Percentiles rank a stretch among this genome's conserved stretches.
Conservation (phyloP, 257 asterid genomes). For the Henckelia pumila region DNA sequence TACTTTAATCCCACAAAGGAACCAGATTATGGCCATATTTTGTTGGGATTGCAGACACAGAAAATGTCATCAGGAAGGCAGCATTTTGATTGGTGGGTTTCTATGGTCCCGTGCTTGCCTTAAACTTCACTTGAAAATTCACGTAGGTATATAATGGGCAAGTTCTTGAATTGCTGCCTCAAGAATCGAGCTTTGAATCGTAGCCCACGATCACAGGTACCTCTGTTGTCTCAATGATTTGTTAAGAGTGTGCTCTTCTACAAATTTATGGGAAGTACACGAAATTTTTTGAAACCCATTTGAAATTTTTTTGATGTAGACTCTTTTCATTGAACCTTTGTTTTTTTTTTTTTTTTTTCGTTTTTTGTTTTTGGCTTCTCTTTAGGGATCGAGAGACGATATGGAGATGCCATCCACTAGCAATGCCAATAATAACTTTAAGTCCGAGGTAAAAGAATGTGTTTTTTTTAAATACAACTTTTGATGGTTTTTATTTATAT, state of each 20-base stretch:
- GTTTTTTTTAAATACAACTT: slow-evolving; percentile 17
- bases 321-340: not conserved
- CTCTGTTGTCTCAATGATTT: too few relatives aligned
- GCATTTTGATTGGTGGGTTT: slow-evolving; percentile 30
- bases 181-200: slow-evolving; percentile 27
- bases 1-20: slow-evolving; percentile 5
- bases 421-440: slow-evolving; percentile 34
- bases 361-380: too few relatives aligned
- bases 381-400: slow-evolving; percentile 39
- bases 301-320: slow-evolving; percentile 13
- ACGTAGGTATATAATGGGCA: slow-evolving; percentile 50
- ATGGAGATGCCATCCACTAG: slow-evolving; percentile 55
- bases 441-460: slow-evolving; percentile 38
- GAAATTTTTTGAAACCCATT: not conserved
- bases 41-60: slow-evolving; percentile 4
- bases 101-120: slow-evolving; percentile 45
- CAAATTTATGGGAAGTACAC: not conserved
- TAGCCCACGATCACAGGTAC: too few relatives aligned
- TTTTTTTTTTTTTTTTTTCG: too few relatives aligned
- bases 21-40: slow-evolving; percentile 5
- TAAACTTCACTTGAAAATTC: slow-evolving; percentile 52
- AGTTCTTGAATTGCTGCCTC: slow-evolving; percentile 48
- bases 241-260: not conserved
- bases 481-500: not conserved
- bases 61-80: slow-evolving; percentile 14